Evolutionary conservation across 1,284 basidiomycete species (phyloP).

Genomic region (Austroboletus niveus): DNA sequence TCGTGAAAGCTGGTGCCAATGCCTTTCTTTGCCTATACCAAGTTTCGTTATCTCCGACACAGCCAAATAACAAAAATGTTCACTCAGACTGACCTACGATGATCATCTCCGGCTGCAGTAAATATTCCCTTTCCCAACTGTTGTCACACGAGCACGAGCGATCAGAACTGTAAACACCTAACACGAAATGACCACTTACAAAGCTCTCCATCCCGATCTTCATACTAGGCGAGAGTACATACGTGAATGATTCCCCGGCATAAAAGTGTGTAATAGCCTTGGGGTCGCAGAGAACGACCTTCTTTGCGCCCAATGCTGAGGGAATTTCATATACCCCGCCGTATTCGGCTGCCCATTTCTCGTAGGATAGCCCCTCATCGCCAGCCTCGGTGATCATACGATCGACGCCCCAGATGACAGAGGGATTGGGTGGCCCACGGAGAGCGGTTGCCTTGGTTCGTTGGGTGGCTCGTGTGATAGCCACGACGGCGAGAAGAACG

Average conservation of each 20-base stretch:
- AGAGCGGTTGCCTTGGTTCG: slow-evolving; percentile 30
- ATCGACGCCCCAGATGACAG: slow-evolving; percentile 29
- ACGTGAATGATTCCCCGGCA: slow-evolving; percentile 43
- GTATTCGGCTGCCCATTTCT: slow-evolving; percentile 42
- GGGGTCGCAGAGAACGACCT: slow-evolving; percentile 50
- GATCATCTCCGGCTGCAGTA: slow-evolving; percentile 20
- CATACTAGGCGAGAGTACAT: slow-evolving; percentile 4
- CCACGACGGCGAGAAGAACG: slow-evolving; percentile 13
- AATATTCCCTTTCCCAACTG: slow-evolving; percentile 23
- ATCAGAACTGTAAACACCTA: not conserved
- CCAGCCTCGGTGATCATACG: slow-evolving; percentile 15
- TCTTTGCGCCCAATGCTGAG: slow-evolving; percentile 37
- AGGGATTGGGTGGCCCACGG: slow-evolving; percentile 30
- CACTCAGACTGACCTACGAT: slow-evolving; percentile 17
- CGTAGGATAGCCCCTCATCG: slow-evolving; percentile 16
- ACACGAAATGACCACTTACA: slow-evolving; percentile 17
- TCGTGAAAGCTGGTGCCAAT: slow-evolving; percentile 48
- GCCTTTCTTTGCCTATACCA: slow-evolving; percentile 42
- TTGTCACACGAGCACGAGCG: not conserved
- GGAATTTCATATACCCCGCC: slow-evolving; percentile 48
- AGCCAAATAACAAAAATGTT: not conserved
- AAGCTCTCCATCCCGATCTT: slow-evolving; percentile 1
- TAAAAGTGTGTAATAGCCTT: slow-evolving; percentile 55
- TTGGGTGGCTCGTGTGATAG: slow-evolving; percentile 5
- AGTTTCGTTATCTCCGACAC: not conserved